These are phyloP conservation scores for Boletellus ananas DNA, from an alignment of 768 basidiomycete species.

Conservation along the genomic window DNA sequence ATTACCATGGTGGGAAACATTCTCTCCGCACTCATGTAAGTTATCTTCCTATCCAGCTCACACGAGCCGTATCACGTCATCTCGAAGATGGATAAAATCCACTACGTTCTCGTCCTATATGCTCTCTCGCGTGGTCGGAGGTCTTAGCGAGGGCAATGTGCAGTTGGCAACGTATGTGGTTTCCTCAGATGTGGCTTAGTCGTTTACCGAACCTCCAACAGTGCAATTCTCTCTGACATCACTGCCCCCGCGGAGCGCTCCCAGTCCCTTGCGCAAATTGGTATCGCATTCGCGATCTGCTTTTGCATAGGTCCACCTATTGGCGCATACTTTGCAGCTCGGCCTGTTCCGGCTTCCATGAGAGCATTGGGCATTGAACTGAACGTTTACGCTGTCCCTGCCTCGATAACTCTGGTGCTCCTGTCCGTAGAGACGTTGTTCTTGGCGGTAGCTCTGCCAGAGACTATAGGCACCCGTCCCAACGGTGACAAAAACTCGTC, in stretches of 20 bases:
- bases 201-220: conserved; percentile 28
- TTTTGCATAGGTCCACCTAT: conserved; percentile 92
- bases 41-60: conserved; percentile 8
- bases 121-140: conserved; percentile 87
- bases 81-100: conserved; percentile 77
- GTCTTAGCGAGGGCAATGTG: conserved; percentile 95
- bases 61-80: neutral
- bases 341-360: conserved; percentile 62
- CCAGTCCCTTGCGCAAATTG: conserved; percentile 84
- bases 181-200: neutral
- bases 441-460: conserved; percentile 72
- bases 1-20: conserved; percentile 92
- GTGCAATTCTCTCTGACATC: conserved; percentile 92
- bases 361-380: conserved; percentile 56
- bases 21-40: conserved; percentile 80
- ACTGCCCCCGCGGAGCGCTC: conserved; percentile 77
- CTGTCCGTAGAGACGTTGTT: conserved; percentile 78
- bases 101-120: conserved; percentile 88
- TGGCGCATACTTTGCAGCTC: conserved; percentile 94
- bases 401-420: conserved; percentile 73
- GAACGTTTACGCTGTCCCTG: conserved; percentile 92
- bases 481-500: conserved; percentile 15
- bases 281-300: conserved; percentile 94
- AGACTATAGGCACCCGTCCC: conserved; percentile 61
- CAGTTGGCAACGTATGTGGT: conserved; percentile 84